Base-by-base conservation (phyloP, 2,329 filamentous ascomycete species). In the Xylogone sp. region DNA sequence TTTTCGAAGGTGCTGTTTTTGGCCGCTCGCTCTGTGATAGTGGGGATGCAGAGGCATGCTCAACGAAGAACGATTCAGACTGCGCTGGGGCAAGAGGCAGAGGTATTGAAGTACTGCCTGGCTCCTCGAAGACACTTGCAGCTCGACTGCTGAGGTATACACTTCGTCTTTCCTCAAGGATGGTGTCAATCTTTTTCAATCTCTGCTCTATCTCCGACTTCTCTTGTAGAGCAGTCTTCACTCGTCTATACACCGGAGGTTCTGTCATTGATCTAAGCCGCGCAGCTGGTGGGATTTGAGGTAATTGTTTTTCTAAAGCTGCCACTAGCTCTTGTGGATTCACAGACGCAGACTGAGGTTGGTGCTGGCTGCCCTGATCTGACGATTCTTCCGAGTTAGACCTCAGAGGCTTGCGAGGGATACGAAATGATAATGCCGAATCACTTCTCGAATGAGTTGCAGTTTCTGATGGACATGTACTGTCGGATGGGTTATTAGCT, bases 171-270 rank as follows among this genome's bases (percentile, higher is more conserved):
- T 84, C 79, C 39, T 66, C 65, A 21, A 83, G 75, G 20, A 81
- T 71, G 47, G 79, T 75, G 48, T 86, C 78, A 49, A 86, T 83
- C 57, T 82, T 75, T 52, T 75, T 75, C 65, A 86, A 75, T 43
- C 83, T 65, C 51, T 69, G 71, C 50, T 86, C 83, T 55, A 81
- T 71, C 61, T 86, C 82, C 49, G 79, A 68, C 69, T 59, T 65
- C 51, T 68, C 65, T 34, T 65, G 58, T 8, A 68, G 44, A 43
- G 62, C 62, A 10, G 59, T 62, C 49, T 63, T 63, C 16, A 68
- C 61, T 44, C 65, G 53, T 43, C 65, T 61, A 48, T 63, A 65
- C 12, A 56, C 50, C 42, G 57, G 60, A n/a, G 63, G 59, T 21
- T 62, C 62, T 1, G 63, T 65, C 42, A 56, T 56, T 2, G 62